Evolutionary conservation across 495 filamentous ascomycete species (phyloP).

Genomic region (Aspergillus kassunensis): DNA sequence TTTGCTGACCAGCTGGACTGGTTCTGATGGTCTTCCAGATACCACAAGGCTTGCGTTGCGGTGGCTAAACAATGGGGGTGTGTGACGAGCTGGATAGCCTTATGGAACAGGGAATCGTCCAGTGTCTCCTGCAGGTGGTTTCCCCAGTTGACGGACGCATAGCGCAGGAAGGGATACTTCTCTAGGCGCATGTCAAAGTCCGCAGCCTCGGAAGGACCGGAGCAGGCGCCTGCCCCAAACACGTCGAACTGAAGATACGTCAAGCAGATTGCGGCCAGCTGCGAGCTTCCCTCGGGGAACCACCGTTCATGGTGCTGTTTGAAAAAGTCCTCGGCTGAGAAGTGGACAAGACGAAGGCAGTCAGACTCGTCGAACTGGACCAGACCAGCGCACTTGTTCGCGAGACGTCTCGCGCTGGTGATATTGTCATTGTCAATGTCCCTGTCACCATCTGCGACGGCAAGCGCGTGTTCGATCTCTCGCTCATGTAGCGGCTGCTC

Average conservation of each 20-base stretch:
- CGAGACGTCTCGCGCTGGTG: conserved; percentile 2
- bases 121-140: not conserved
- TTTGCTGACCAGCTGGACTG: conserved; percentile 6
- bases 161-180: conserved; percentile 5
- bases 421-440: conserved; percentile 10
- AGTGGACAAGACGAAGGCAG: conserved; percentile 3
- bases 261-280: not conserved
- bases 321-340: conserved; percentile 5
- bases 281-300: not conserved
- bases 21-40: conserved; percentile 1
- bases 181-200: not conserved
- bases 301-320: not conserved
- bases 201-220: conserved; percentile 1
- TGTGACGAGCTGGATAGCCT: not conserved
- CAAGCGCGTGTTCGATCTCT: conserved; percentile 9
- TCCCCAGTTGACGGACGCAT: conserved; percentile 9
- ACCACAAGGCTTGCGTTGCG: conserved; percentile 2
- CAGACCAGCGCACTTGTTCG: conserved; percentile 9
- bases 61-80: not conserved
- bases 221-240: conserved; percentile 4
- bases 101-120: not conserved
- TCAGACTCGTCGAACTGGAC: conserved; percentile 8
- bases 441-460: not conserved
- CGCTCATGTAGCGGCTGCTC: not conserved
- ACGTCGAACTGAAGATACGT: conserved; percentile 2